These are phyloP conservation scores for Diplosphaera chodatii DNA, from an alignment of 139 green algal species.

Conservation along the genomic window DNA sequence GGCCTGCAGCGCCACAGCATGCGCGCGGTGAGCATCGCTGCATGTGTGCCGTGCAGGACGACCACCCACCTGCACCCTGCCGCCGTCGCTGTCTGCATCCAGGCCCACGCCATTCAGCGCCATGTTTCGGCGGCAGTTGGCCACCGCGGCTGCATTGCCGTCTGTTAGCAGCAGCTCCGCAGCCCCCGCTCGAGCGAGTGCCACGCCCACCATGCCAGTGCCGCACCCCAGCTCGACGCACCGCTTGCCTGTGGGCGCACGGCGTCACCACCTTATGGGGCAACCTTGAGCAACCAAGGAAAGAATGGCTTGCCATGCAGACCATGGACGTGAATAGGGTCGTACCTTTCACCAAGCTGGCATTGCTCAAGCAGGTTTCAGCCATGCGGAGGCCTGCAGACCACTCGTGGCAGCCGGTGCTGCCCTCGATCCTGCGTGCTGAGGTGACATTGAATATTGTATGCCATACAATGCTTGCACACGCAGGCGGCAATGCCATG, in stretches of 20 bases:
- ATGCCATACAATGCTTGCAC: too few relatives aligned
- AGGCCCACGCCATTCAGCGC: slow-evolving; percentile 41
- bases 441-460: too few relatives aligned
- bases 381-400: slow-evolving; percentile 64
- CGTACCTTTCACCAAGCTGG: slow-evolving; percentile 48
- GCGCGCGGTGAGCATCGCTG: too few relatives aligned
- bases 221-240: slow-evolving; percentile 71
- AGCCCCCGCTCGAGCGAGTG: slow-evolving; percentile 22
- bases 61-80: not conserved
- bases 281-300: too few relatives aligned
- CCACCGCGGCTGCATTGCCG: slow-evolving; percentile 42
- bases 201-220: slow-evolving; percentile 44
- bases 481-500: too few relatives aligned
- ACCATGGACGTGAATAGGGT: not conserved
- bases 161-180: slow-evolving; percentile 49
- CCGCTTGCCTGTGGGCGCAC: slow-evolving; percentile 26
- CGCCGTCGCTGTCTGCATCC: too few relatives aligned
- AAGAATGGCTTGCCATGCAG: too few relatives aligned
- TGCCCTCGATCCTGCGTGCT: slow-evolving; percentile 32
- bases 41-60: too few relatives aligned
- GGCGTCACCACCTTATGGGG: not conserved
- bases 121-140: slow-evolving; percentile 65
- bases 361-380: slow-evolving; percentile 53
- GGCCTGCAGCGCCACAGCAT: too few relatives aligned
- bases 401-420: slow-evolving; percentile 73